Percentiles rank a stretch among this genome's conserved stretches.
Conservation (phyloP, 192 early-diverging fungal species). For the Umbelopsis sp. region DNA sequence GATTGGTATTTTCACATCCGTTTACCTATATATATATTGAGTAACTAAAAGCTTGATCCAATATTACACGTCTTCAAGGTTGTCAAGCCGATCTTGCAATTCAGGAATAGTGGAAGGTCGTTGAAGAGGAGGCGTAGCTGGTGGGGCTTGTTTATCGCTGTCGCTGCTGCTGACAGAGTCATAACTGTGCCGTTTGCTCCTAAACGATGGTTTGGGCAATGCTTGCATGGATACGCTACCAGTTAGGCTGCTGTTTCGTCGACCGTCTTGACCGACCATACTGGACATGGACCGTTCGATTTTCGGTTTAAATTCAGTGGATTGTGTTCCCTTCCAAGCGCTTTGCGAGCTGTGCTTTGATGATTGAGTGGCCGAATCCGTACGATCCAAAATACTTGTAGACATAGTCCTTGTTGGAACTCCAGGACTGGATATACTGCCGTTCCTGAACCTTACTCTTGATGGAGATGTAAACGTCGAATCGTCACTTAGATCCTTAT, state of each 20-base stretch:
- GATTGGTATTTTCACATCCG: no score
- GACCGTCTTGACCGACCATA: background rate
- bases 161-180: conserved; percentile 6
- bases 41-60: background rate
- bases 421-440: background rate
- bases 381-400: conserved; percentile 1
- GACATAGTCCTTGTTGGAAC: background rate
- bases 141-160: background rate
- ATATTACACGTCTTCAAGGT: background rate
- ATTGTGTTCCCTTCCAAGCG: background rate
- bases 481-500: background rate
- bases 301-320: background rate
- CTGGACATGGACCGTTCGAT: background rate
- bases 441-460: background rate
- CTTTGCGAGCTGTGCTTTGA: background rate
- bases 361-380: background rate
- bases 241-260: background rate
- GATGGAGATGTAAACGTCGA: background rate
- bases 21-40: no score
- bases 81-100: background rate
- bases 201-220: background rate
- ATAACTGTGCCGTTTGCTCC: background rate
- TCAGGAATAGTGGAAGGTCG: conserved; percentile 9
- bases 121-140: background rate
- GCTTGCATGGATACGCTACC: conserved; percentile 7